These are phyloP conservation scores for Aquilaria yunnanensis DNA, from an alignment of 345 rosid genomes.

Conservation along the genomic window DNA sequence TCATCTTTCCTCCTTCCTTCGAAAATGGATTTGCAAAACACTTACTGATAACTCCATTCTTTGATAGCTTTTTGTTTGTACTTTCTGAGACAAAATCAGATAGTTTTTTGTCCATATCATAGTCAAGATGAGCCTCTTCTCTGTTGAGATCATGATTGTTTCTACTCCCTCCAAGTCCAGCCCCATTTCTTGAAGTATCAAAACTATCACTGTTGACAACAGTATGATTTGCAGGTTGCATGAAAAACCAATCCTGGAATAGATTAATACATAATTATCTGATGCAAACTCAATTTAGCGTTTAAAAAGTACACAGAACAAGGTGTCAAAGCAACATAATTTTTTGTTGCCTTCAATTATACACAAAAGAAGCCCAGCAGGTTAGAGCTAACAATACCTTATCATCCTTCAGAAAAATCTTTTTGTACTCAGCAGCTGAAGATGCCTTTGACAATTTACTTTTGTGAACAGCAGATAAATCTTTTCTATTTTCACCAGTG, in stretches of 20 bases:
- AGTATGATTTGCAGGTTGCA: constrained; percentile 23
- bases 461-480: constrained; percentile 12
- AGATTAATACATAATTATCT: constrained; percentile 5
- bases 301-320: constrained; percentile 1
- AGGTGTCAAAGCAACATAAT: not conserved
- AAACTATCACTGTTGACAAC: constrained; percentile 7
- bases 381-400: constrained; percentile 19
- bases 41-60: constrained; percentile 16
- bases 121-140: constrained; percentile 11
- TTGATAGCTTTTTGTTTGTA: constrained; percentile 7
- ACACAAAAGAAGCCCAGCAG: not conserved
- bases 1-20: constrained; percentile 24
- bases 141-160: constrained; percentile 14
- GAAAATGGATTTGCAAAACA: constrained; percentile 13
- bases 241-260: constrained; percentile 7
- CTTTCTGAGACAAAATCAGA: constrained; percentile 22
- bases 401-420: constrained; percentile 10
- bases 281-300: constrained; percentile 4
- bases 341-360: not conserved
- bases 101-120: constrained; percentile 19
- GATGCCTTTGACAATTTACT: constrained; percentile 16
- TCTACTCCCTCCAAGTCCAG: constrained; percentile 8
- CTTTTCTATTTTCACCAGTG: constrained; percentile 7
- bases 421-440: constrained; percentile 14
- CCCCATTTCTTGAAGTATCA: constrained; percentile 12